Evolutionary conservation across 257 asterid genomes (phyloP), one percentile per base, ranked within the genome.

Genomic region (Ocimum tenuiflorum): DNA sequence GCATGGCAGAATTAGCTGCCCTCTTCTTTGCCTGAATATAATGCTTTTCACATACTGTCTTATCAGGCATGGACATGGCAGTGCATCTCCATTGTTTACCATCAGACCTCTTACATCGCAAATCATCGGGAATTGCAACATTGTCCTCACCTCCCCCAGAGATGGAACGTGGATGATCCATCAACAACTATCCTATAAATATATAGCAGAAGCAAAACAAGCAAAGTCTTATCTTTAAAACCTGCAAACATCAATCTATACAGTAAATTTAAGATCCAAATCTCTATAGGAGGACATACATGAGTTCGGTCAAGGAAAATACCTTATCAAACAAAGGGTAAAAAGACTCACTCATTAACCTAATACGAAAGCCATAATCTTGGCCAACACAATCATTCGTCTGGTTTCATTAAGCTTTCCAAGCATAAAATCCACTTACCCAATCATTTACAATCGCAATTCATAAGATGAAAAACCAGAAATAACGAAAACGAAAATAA

Each of bases 51-150:
- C 99, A 94, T 45, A 94, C 99, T 1, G 99, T 90, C 74, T 94
- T 94, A 78, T 94, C 99, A 35, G 97, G 99, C 99, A 94, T 94
- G 67, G 99, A 94, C 92, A 90, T 75, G 73, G 99, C 99, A 9
- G 99, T 94, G 84, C 99, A 94, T 85, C 99, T 88, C 99, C 99
- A 94, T 70, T 94, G 99, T 76, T 94, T 94, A 61, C 99, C 99
- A 73, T 94, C 99, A 2, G 99, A 94, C 84, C 99, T 86, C 89
- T 94, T 94, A 75, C 99, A 94, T 60, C 99, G 94, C 78, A 94
- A 77, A 81, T 94, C 99, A 78, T 94, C 97, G 39, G 97, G 95
- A 75, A 94, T 86, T 20, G 91, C 96, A 7, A 78, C 68, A 73
- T 75, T 85, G 71, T 94, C 99, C 80, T 94, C 99, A 43, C 82